Evolutionary conservation across 306 rosid genomes (phyloP).

Genomic region (Phaseolus lunatus): DNA sequence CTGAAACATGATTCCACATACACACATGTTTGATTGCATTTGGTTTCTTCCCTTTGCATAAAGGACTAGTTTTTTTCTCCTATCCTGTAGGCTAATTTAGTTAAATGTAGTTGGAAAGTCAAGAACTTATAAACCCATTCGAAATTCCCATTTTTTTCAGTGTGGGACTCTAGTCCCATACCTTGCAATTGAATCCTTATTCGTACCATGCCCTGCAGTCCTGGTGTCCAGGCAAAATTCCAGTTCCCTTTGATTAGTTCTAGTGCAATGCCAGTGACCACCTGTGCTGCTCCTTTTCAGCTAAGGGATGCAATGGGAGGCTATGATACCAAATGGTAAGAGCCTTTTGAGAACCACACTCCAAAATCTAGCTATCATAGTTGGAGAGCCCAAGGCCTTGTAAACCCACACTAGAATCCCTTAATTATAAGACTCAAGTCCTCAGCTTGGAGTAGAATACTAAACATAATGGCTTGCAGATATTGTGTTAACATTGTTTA

Average conservation of each 20-base stretch:
- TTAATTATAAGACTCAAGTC: not conserved
- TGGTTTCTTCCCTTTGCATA: constrained; percentile 13
- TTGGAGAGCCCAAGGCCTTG: not conserved
- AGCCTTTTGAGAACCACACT: not conserved
- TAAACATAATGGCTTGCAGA: constrained; percentile 15
- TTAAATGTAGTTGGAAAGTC: not conserved
- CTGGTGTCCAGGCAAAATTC: not conserved
- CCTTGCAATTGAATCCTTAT: constrained; percentile 2
- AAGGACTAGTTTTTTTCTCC: not conserved
- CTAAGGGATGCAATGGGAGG: not conserved
- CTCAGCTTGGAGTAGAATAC: not conserved
- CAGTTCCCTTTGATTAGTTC: not conserved
- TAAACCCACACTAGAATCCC: not conserved
- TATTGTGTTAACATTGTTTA: not conserved
- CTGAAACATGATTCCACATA: not conserved
- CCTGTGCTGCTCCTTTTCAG: not conserved
- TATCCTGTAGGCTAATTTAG: not conserved
- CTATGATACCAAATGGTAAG: not conserved
- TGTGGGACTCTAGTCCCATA: not conserved
- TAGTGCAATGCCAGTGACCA: not conserved
- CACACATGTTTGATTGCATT: not conserved
- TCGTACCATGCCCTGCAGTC: not conserved
- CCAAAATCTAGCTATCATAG: not conserved
- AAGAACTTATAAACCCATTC: not conserved
- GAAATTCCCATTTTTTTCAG: not conserved